Base-by-base conservation (phyloP, 2,329 filamentous ascomycete genomes). In the Phialophora expanda region DNA sequence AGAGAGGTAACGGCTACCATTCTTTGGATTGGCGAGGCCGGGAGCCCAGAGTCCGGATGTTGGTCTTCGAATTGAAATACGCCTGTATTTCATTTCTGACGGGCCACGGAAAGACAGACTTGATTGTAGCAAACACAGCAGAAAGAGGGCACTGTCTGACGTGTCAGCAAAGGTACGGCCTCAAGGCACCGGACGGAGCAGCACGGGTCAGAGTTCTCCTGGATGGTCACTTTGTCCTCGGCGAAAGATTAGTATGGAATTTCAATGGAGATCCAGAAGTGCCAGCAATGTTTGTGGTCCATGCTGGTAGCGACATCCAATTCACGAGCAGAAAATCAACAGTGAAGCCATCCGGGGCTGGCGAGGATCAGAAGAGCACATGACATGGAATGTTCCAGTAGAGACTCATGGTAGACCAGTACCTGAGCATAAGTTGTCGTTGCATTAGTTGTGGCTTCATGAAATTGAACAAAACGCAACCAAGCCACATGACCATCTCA, bases 401-500 rank as follows among this genome's bases (percentile, higher is more conserved):
- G 4, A n/a, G 14, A 53, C 20, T 24, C 28, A 53, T 50, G 48
- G 48, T 28, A 51, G 48, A 28, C 20, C 48, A 51, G 48, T 26
- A 51, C 48, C 48, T 12, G 48, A 51, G 28, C 46, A 50, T 61
- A 67, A 53, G 65, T 61, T 44, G 66, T 61, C 53, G 67, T 65
- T 64, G 56, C 38, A 69, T 69, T 69, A 67, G 55, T 62, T 17
- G 20, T 56, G 61, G 38, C 59, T 30, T 55, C 26, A 63, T 64
- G 63, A 61, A 61, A 46, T 34, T 12, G 48, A 61, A 41, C 50
- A 61, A 28, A 30, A 14, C 26, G 11, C 53, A 34, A 8, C 38
- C 38, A n/a, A n/a, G 53, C n/a, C 28, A 28, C 17, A 55, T 32
- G 1, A 6, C 28, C 53, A 22, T 51, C 61, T 48, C 24, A 56